Conservation (phyloP, 176 grass and related monocot species). For the bread wheat (Triticum aestivum) region IWGSC_CS_RefSeq_v2.1 NC_057801.1:659914304-659914803, state of each 20-base stretch:
- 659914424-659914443: too few relatives aligned
- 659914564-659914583: slow-evolving; percentile 7
- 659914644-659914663: slow-evolving; percentile 28
- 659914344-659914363: too few relatives aligned
- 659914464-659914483: too few relatives aligned
- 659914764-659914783: slow-evolving; percentile 12
- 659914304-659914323: too few relatives aligned
- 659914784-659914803: not conserved
- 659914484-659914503: too few relatives aligned
- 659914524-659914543: too few relatives aligned
- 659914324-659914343: too few relatives aligned
- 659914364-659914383: too few relatives aligned
- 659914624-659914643: slow-evolving; percentile 24
- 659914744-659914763: slow-evolving; percentile 32
- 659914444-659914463: too few relatives aligned
- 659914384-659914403: too few relatives aligned
- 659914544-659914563: not conserved
- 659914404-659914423: too few relatives aligned
- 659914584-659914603: not conserved
- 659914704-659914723: not conserved
- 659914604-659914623: not conserved
- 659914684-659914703: slow-evolving; percentile 1
- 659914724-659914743: slow-evolving; percentile 4
- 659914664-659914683: not conserved
- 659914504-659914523: too few relatives aligned